A percentile compares a stretch with the other conserved stretches of the same genome.
phyloP scores from a whole-genome alignment of 352 stramenopile genomes.

The Globisporangium heterothallicum region DNA sequence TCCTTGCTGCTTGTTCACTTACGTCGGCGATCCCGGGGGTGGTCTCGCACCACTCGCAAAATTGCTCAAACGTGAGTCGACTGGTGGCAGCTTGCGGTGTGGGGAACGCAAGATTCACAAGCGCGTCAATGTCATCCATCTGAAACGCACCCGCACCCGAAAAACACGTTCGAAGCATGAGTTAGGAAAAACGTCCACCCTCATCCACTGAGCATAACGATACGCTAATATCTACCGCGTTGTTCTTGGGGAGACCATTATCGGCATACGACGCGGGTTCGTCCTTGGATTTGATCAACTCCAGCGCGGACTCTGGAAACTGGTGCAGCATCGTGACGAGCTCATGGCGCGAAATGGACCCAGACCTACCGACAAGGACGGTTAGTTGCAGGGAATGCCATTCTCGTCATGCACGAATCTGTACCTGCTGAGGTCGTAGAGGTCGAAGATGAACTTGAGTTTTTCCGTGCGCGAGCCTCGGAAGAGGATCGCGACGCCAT shows the following conservation, averaged over 20 bases:
- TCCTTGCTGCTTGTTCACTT: too few relatives aligned
- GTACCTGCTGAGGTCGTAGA: constrained; percentile 88
- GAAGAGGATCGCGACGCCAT: constrained; percentile 81
- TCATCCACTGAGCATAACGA: not conserved
- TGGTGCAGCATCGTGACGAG: constrained; percentile 84
- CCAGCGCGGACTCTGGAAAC: constrained; percentile 67
- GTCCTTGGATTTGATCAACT: constrained; percentile 49
- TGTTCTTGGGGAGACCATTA: constrained; percentile 3
- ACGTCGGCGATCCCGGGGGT: constrained; percentile 75
- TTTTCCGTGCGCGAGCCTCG: constrained; percentile 87
- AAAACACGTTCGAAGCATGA: not conserved
- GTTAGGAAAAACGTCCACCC: not conserved
- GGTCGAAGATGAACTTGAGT: constrained; percentile 91
- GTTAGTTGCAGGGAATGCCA: constrained; percentile 14
- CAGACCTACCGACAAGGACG: constrained; percentile 42
- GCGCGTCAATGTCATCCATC: constrained; percentile 69
- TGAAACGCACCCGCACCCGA: constrained; percentile 5
- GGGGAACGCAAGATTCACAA: constrained; percentile 82
- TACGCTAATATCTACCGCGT: constrained; percentile 10
- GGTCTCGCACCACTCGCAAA: constrained; percentile 79
- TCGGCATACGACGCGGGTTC: constrained; percentile 3
- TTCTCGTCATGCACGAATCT: constrained; percentile 5
- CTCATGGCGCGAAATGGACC: constrained; percentile 83
- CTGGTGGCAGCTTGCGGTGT: constrained; percentile 27
- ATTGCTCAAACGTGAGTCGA: constrained; percentile 84